Percentiles rank a stretch among this genome's conserved stretches.
Conservation (phyloP, 2,329 filamentous ascomycete species). For the Dryadomyces sulphureus region DNA sequence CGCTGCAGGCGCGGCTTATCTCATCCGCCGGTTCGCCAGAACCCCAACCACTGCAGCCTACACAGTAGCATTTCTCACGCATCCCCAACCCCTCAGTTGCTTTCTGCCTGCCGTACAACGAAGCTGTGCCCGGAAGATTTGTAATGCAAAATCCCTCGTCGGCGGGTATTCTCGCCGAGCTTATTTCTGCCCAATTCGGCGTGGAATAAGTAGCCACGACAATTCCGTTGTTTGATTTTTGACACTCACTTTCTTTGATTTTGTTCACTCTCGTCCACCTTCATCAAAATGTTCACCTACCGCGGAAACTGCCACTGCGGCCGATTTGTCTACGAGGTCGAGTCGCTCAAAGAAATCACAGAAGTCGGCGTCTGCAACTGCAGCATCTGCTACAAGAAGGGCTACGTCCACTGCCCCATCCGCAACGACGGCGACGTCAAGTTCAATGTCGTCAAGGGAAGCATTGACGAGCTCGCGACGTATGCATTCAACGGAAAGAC, state of each 20-base stretch:
- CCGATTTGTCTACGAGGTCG: constrained; percentile 34
- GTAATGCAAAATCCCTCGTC: too few relatives aligned
- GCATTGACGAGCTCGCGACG: constrained; percentile 21
- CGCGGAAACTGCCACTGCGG: constrained; percentile 45
- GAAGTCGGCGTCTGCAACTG: constrained; percentile 46
- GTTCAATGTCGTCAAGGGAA: constrained; percentile 32
- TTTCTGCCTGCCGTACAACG: too few relatives aligned
- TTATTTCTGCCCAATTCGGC: too few relatives aligned
- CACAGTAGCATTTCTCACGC: too few relatives aligned
- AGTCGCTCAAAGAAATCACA: constrained; percentile 39
- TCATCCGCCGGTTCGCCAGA: too few relatives aligned
- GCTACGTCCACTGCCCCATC: constrained; percentile 24
- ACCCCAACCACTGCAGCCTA: too few relatives aligned
- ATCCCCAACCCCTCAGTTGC: too few relatives aligned
- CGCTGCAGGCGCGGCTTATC: too few relatives aligned
- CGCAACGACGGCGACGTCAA: constrained; percentile 13
- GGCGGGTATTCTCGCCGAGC: too few relatives aligned
- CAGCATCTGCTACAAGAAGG: constrained; percentile 45
- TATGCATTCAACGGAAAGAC: constrained; percentile 27
- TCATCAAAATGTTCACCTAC: constrained; percentile 20
- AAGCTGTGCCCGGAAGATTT: too few relatives aligned
- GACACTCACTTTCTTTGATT: neutral
- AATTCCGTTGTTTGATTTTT: too few relatives aligned
- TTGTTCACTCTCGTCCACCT: neutral
- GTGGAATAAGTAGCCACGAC: too few relatives aligned